Conservation (phyloP, 768 basidiomycete species). For the Tephrocybe sp. region DNA sequence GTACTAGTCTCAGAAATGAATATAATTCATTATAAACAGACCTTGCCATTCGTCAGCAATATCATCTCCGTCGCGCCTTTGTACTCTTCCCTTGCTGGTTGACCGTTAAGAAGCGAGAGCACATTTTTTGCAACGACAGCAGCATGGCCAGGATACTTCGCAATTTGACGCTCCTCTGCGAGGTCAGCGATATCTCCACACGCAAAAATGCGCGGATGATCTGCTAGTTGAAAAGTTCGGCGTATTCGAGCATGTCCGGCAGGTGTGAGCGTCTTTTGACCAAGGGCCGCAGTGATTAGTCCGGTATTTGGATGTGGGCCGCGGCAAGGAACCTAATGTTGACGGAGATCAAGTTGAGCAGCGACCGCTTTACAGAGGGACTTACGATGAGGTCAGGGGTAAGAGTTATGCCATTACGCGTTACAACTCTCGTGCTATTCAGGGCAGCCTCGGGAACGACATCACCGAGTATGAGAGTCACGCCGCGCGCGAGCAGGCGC, state of each 20-base stretch:
- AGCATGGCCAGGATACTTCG: slow-evolving; percentile 47
- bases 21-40: slow-evolving; percentile 22
- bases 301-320: slow-evolving; percentile 52
- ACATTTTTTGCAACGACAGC: slow-evolving; percentile 50
- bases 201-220: slow-evolving; percentile 59
- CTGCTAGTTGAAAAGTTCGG: slow-evolving; percentile 56
- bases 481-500: slow-evolving; percentile 40
- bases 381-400: slow-evolving; percentile 61
- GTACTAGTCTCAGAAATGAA: background rate
- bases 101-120: slow-evolving; percentile 39
- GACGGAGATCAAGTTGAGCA: background rate
- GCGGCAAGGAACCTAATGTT: slow-evolving; percentile 33
- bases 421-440: slow-evolving; percentile 41
- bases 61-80: slow-evolving; percentile 54
- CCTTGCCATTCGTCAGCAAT: slow-evolving; percentile 57
- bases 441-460: slow-evolving; percentile 40
- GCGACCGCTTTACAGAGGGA: background rate
- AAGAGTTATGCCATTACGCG: slow-evolving; percentile 49
- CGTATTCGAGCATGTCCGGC: slow-evolving; percentile 48
- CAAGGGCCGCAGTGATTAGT: slow-evolving; percentile 44
- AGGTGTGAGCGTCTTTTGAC: slow-evolving; percentile 33
- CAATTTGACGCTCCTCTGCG: slow-evolving; percentile 58
- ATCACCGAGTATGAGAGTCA: slow-evolving; percentile 55
- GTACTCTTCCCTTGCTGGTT: slow-evolving; percentile 36
- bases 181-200: slow-evolving; percentile 66